Evolutionary conservation across 2,329 filamentous ascomycete genomes (phyloP), one percentile per base, ranked within the genome.

Genomic region (Microthyrium microscopicum): DNA sequence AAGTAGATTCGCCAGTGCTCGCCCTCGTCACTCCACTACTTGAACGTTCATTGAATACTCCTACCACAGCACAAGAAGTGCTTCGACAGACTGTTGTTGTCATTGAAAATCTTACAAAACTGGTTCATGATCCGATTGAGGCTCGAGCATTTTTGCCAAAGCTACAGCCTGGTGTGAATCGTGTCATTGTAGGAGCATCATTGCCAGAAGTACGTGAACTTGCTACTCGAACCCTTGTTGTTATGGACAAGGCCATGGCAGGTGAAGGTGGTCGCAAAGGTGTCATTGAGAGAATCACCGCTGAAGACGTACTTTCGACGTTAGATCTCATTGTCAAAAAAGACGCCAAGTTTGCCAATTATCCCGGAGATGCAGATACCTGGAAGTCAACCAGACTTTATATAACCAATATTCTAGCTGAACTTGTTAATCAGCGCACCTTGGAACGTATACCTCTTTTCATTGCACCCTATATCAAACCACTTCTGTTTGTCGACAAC

Each of bases 201-300:
- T 70, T 95, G 2, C 89, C 89, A 11, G 89, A 95, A 57, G 89
- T 98, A 34, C 78, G 89, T 46, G 84, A 92, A 52, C 68, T 98
- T 40, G 89, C 82, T 21, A 73, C 76, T 25, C 71, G 84, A 40
- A 84, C 87, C 4, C 59, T 92, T 41, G 67, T 69, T 41, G 83
- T 92, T 42, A 95, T 98, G 62, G 71, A 91, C 47, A 85, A 87
- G 58, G 89, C 89, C 37, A 95, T 98, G 82, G n/a, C n/a, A n/a
- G 74, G 64, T 20, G 66, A 70, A 64, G 50, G 56, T 35, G 69
- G 74, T 40, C 72, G 77, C 44, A 69, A 64, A 21, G 62, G 77
- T 4, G 59, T 63, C 15, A 57, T 53, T 34, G 56, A 62, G 26
- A 56, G 65, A 36, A 54, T 84, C 40, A 73, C 69, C 6, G 60